Evolutionary conservation across 306 rosid species (phyloP), one percentile per base, ranked within the genome.

Genomic region (Calophaca sinica): DNA sequence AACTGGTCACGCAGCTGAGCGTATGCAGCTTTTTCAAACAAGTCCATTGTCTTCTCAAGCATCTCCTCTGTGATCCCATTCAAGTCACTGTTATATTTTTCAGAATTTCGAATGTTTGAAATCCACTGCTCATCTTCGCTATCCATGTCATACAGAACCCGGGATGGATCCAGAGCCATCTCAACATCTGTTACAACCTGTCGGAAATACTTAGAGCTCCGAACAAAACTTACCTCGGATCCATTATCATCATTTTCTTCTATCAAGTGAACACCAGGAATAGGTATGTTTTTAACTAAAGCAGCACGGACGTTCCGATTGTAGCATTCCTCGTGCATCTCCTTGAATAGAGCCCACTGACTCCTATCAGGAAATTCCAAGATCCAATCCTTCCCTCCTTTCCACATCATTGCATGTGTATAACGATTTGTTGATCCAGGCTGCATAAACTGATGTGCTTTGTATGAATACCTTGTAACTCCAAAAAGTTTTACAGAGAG

Each of bases 401-500:
- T 96, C 99, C 99, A 96, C 93, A 92, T 90, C 97, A 96, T 96
- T 61, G 93, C 96, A 90, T 96, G 99, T 2, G 99, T 89, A 62
- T 73, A 92, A 57, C 99, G 99, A 79, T 96, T 96, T 72, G 97
- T 87, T 71, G 98, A 89, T 79, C 99, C 99, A 63, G 92, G 93
- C 91, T 90, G 99, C 88, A 96, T 75, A 92, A 96, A 88, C 45
- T 96, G 99, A 83, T 87, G 96, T 46, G 99, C 96, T 81, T 96
- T 96, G 86, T 92, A 90, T 31, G 96, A 87, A 87, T 87, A 90
- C 81, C 84, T 92, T 2, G 92, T 86, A 64, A 73, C 67, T 71
- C 97, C 99, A 14, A 83, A 76, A 54, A 90, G 62, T 82, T 92
- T 96, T 57, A 96, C 97, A 36, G 92, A 88, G 67, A 96, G 98